These are phyloP conservation scores for Cardamine resedifolia DNA, from an alignment of 345 rosid species.

Conservation along the genomic window DNA sequence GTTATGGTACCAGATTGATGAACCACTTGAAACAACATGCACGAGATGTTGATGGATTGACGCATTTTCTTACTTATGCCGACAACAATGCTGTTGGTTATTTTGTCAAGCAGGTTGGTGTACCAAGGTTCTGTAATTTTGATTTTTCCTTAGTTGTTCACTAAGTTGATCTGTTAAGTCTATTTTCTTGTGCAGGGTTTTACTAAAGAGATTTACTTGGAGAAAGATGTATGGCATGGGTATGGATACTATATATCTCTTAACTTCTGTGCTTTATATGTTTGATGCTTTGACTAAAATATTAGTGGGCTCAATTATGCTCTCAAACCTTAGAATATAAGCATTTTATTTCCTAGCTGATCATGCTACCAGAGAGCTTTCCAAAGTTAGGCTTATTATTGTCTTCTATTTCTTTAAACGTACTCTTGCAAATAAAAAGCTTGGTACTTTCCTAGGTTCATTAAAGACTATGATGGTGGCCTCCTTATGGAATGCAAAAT, in stretches of 20 bases:
- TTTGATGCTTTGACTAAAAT: slow-evolving; percentile 16
- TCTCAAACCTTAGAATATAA: not conserved
- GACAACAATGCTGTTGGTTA: slow-evolving; percentile 99
- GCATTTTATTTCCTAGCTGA: slow-evolving; percentile 6
- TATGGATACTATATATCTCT: slow-evolving; percentile 42
- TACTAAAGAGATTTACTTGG: slow-evolving; percentile 97
- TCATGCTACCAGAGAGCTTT: slow-evolving; percentile 19
- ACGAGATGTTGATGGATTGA: slow-evolving; percentile 92
- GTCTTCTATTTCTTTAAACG: not conserved
- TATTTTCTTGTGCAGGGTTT: slow-evolving; percentile 65
- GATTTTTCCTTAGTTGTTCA: not conserved
- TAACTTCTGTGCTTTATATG: not conserved
- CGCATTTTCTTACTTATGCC: slow-evolving; percentile 96
- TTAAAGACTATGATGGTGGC: slow-evolving; percentile 99
- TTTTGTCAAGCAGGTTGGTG: slow-evolving; percentile 85
- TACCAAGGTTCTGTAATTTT: slow-evolving; percentile 5
- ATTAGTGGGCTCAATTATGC: not conserved
- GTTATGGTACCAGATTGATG: slow-evolving; percentile 99
- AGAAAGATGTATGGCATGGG: slow-evolving; percentile 98
- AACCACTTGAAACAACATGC: slow-evolving; percentile 98
- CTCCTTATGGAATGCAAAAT: slow-evolving; percentile 99
- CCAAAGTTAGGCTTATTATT: not conserved
- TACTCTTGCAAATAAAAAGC: slow-evolving; percentile 8
- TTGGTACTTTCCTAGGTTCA: slow-evolving; percentile 52
- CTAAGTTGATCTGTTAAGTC: slow-evolving; percentile 11